phyloP scores from a whole-genome alignment of 192 early-diverging fungal genomes.

The Backusella sp. region DNA sequence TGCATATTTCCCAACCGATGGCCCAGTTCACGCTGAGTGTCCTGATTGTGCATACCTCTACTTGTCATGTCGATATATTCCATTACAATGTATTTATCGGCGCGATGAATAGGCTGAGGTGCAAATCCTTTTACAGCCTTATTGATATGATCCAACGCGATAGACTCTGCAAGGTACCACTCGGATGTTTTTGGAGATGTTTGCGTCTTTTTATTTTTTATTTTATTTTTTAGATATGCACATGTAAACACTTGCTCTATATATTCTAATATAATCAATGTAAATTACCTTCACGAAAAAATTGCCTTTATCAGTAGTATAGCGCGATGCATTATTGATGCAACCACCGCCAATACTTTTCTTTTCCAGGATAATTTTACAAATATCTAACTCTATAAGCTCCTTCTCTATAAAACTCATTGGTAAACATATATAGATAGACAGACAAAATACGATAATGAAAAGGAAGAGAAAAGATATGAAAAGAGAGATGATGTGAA shows the following conservation, averaged over 20 bases:
- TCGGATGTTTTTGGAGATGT: background rate
- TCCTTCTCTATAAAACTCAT: background rate
- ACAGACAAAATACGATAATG: background rate
- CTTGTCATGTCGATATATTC: background rate
- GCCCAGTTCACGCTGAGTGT: background rate
- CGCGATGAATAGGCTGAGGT: background rate
- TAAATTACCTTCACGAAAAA: slow-evolving; percentile 5
- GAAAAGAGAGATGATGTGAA: background rate
- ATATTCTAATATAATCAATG: background rate
- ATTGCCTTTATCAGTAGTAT: background rate
- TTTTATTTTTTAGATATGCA: background rate
- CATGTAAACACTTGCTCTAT: background rate
- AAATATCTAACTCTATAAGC: background rate
- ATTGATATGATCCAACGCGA: slow-evolving; percentile 1
- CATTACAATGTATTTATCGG: background rate
- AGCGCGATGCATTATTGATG: background rate
- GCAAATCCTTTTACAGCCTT: background rate
- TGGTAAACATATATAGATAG: background rate
- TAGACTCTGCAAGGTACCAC: background rate
- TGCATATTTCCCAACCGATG: background rate
- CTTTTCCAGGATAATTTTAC: background rate
- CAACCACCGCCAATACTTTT: background rate
- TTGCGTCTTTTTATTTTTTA: background rate
- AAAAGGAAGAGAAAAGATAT: background rate
- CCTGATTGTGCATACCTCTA: background rate